Base-by-base conservation (phyloP, 768 basidiomycete genomes). In the Lactarius hatsudake region DNA sequence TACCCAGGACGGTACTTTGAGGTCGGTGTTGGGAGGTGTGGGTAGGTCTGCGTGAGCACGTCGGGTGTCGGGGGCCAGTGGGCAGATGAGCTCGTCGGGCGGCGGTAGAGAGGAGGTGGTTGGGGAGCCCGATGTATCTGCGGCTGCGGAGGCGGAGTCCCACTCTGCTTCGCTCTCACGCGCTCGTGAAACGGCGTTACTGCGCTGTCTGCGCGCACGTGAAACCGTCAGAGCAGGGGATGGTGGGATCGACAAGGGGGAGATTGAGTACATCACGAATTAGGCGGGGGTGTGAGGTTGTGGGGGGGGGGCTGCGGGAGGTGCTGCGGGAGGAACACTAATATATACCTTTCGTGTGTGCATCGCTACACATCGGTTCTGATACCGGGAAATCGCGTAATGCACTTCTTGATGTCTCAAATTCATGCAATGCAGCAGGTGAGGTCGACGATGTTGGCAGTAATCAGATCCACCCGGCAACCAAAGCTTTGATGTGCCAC, bases 21-120 rank as follows among this genome's bases (percentile, higher is more conserved):
- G 1, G 3, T 28, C 2, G 0, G 55, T 6, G 30, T 18, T 42
- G 17, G 38, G 5, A 7, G 23, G 6, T 34, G n/a, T 20, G n/a
- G 6, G 20, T 23, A 10, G 0, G 7, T 5, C 2, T 59, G 58
- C 1, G 36, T 23, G 36, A 8, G 10, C 20, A 23, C 6, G 3
- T 15, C 1, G 18, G 0, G 42, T 15, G n/a, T 30, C 1, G 5
- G 57, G 13, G n/a, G 66, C 57, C n/a, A 67, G 57, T 3, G 66
- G 66, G 40, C 66, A 67, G 48, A 67, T 34, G 32, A 67, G 62
- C 32, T 67, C 57, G 51, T 62, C 61, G n/a, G n/a, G n/a, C n/a
- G n/a, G n/a, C n/a, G n/a, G n/a, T n/a, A n/a, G n/a, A n/a, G n/a
- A n/a, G n/a, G n/a, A n/a, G n/a, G 59, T 0, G 12, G 48, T 51